These are phyloP conservation scores for Paramecium sexaurelia DNA, from an alignment of 73 alveolate genomes.

Conservation along the genomic window DNA sequence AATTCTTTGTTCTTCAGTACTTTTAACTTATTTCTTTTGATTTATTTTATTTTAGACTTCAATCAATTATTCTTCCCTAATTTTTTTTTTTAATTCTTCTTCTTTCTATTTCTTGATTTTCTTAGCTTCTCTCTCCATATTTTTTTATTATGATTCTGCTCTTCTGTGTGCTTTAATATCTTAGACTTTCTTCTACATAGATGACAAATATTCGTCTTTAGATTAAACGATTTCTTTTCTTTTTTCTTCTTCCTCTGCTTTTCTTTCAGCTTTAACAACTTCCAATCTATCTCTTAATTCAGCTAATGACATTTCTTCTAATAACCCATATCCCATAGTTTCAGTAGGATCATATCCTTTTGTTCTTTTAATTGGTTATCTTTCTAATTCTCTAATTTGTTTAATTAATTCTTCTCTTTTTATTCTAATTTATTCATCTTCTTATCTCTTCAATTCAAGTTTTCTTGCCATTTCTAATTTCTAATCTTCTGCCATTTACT, in stretches of 20 bases:
- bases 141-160: constrained; percentile 61
- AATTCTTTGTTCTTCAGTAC: constrained; percentile 93
- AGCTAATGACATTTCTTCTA: constrained; percentile 96
- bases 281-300: constrained; percentile 97
- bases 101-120: constrained; percentile 80
- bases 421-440: constrained; percentile 88
- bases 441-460: constrained; percentile 86
- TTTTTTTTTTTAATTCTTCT: constrained; percentile 82
- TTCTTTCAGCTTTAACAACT: constrained; percentile 82
- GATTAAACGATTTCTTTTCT: constrained; percentile 87
- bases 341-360: constrained; percentile 99
- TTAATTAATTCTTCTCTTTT: constrained; percentile 95
- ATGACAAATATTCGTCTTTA: constrained; percentile 71
- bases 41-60: constrained; percentile 90
- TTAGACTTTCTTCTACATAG: constrained; percentile 61
- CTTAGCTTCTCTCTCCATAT: constrained; percentile 86
- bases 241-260: constrained; percentile 84
- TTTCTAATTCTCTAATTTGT: constrained; percentile 95
- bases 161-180: constrained; percentile 66
- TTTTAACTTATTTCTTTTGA: constrained; percentile 86
- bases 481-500: constrained; percentile 88
- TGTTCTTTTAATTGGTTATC: constrained; percentile 93
- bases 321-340: constrained; percentile 96
- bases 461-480: constrained; percentile 91
- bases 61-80: constrained; percentile 93